Percentiles rank a stretch among this genome's conserved stretches.
Evolutionary conservation across 2,329 filamentous ascomycete genomes (phyloP).

Genomic region (Cercospora sp.): DNA sequence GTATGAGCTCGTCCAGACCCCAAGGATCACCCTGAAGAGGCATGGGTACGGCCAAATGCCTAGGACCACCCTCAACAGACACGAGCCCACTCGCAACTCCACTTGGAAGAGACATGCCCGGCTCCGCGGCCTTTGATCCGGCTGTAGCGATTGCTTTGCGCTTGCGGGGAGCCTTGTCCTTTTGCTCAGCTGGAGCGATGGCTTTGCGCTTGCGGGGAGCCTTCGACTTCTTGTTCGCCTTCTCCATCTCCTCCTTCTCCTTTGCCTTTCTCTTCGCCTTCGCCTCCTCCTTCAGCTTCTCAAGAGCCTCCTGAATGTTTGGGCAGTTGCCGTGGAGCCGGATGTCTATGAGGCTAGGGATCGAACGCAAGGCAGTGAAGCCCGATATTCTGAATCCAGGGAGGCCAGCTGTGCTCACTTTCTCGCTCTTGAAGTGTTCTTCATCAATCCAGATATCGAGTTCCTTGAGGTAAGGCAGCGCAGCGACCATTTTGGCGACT

Average conservation of each 20-base stretch:
- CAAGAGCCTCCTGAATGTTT: not conserved
- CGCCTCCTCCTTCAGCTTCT: conserved; percentile 1
- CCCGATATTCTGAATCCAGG: conserved; percentile 12
- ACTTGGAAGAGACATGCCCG: not conserved
- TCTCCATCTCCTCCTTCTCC: conserved; percentile 6
- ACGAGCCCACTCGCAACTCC: not conserved
- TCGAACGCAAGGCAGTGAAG: conserved; percentile 5
- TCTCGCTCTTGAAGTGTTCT: not conserved
- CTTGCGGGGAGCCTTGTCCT: not conserved
- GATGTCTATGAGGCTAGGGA: conserved; percentile 14
- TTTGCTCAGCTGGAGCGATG: not conserved
- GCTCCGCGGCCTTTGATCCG: not conserved
- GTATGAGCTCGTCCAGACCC: not conserved
- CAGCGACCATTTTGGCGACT: conserved; percentile 12
- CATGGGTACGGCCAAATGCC: not conserved
- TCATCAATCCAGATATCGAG: conserved; percentile 20
- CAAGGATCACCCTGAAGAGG: not conserved
- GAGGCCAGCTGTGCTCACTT: not conserved
- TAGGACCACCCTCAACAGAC: not conserved
- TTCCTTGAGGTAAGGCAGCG: conserved; percentile 7
- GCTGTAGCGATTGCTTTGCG: not conserved
- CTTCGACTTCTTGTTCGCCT: not conserved
- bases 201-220: not conserved
- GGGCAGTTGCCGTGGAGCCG: conserved; percentile 17
- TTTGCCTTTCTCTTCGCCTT: not conserved